phyloP scores from a whole-genome alignment of 2,329 filamentous ascomycete species.

The Cladosporium sp. region DNA sequence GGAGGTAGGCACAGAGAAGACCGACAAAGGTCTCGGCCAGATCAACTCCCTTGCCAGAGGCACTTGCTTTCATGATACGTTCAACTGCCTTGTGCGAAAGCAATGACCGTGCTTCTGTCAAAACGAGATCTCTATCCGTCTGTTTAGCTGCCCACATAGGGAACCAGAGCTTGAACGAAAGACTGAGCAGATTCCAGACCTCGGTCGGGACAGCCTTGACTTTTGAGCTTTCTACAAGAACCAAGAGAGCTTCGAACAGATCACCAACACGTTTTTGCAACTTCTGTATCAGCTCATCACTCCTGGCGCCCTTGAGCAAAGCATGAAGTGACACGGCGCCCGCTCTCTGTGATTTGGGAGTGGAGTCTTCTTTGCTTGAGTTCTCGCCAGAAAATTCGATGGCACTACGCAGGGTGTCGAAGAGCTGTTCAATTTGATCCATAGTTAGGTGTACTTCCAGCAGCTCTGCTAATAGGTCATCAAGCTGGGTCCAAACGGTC shows the following conservation, averaged over 20 bases:
- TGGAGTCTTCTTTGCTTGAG: background rate
- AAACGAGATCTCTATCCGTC: background rate
- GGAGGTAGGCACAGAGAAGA: slow-evolving; percentile 5
- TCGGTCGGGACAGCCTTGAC: background rate
- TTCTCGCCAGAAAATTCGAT: background rate
- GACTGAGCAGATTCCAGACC: slow-evolving; percentile 8
- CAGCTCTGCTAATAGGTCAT: slow-evolving; percentile 2
- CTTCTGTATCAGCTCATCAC: slow-evolving; percentile 19
- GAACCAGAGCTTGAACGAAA: slow-evolving; percentile 17
- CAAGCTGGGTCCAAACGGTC: slow-evolving; percentile 16
- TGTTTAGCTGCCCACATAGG: background rate
- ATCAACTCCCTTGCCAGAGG: slow-evolving; percentile 3
- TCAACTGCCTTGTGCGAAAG: background rate
- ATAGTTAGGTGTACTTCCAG: slow-evolving; percentile 14
- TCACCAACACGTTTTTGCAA: slow-evolving; percentile 18
- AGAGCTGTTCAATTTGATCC: slow-evolving; percentile 3
- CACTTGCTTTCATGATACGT: slow-evolving; percentile 9
- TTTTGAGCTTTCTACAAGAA: slow-evolving; percentile 7
- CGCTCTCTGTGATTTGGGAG: background rate
- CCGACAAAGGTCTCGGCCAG: slow-evolving; percentile 11
- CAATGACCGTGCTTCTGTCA: background rate
- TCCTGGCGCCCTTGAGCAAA: slow-evolving; percentile 18
- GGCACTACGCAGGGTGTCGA: background rate
- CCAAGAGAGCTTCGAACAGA: slow-evolving; percentile 18
- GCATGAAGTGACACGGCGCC: background rate